Percentiles rank a stretch among this genome's conserved stretches.
Conservation (phyloP, 495 filamentous ascomycete species). For the Penicillium cosmopolitanum region DNA sequence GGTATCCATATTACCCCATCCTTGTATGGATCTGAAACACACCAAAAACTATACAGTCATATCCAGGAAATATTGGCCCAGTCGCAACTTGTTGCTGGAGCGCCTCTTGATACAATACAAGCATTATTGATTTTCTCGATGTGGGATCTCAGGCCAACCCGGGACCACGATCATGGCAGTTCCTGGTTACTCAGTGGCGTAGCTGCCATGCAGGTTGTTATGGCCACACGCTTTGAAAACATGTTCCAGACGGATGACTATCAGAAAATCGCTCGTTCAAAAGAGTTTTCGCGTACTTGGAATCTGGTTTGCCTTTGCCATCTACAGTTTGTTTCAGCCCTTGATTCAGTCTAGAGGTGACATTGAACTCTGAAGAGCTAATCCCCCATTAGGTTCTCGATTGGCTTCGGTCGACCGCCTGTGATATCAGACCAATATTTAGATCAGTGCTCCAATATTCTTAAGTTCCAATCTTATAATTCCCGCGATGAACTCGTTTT, state of each 20-base stretch:
- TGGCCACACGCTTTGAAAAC: conserved; percentile 18
- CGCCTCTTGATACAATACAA: conserved; percentile 23
- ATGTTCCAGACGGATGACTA: conserved; percentile 4
- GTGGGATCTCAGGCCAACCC: conserved; percentile 24
- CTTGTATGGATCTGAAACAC: conserved; percentile 19
- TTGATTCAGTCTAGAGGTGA: not conserved
- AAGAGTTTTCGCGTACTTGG: conserved; percentile 22
- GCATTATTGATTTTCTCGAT: conserved; percentile 25
- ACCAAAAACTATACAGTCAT: conserved; percentile 20
- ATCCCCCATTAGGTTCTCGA: conserved; percentile 15
- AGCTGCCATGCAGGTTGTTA: conserved; percentile 22
- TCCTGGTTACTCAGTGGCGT: conserved; percentile 25
- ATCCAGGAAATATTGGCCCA: conserved; percentile 17
- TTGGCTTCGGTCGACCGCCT: conserved; percentile 22
- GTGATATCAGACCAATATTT: conserved; percentile 21
- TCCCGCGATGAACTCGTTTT: conserved; percentile 21
- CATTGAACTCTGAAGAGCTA: not conserved
- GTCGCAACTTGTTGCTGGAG: conserved; percentile 12
- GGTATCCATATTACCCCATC: conserved; percentile 18
- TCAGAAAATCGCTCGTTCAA: conserved; percentile 4
- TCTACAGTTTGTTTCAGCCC: conserved; percentile 14
- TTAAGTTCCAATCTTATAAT: conserved; percentile 21
- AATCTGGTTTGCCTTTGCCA: conserved; percentile 26
- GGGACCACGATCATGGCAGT: conserved; percentile 24
- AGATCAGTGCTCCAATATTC: conserved; percentile 20